Evolutionary conservation across 1,284 basidiomycete genomes (phyloP), one percentile per base, ranked within the genome.

Genomic region (Microbotryum violaceum): DNA sequence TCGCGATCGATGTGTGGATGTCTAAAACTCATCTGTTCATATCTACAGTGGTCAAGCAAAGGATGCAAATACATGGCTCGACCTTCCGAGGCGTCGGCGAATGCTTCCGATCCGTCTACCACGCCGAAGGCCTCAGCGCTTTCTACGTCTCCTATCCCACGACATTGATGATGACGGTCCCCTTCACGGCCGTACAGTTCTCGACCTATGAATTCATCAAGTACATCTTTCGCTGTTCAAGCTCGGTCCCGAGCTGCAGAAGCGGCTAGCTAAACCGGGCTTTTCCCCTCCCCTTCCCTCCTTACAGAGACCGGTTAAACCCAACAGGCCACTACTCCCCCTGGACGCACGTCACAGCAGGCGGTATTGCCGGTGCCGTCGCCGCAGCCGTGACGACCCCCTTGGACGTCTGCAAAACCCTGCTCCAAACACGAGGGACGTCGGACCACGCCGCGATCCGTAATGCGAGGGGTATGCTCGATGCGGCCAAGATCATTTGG

Each of bases 81-180:
- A 81, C 87, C 71, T 91, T 91, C 77, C 86, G 86, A 59, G 89
- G 88, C 48, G 89, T 96, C 46, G 74, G 85, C 68, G 82, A 83
- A 29, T 93, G 91, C 72, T 90, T 93, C 60, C 81, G 81, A 16
- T 85, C 85, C 18, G 87, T 99, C 54, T 92, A 92, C 78, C 82
- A 78, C 58, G 83, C 78, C 57, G 96, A 99, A 77, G 96, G 96
- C 47, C 75, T 97, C 45, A 73, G 80, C 33, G 94, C 96, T 7
- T 98, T 99, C 80, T 99, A 97, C 77, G 85, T 98, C 63, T 98
- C 94, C 14, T 98, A 98, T 77, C 96, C 96, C 6, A 98, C 94
- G 18, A 99, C 96, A 4, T 81, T 97, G 25, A 91, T 85, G 68
- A 98, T 98, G 83, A 88, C 89, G 49, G 90, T 99, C 49, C 96